Evolutionary conservation across 768 basidiomycete species (phyloP).

Genomic region (Lanmaoa pseudosensibilis): DNA sequence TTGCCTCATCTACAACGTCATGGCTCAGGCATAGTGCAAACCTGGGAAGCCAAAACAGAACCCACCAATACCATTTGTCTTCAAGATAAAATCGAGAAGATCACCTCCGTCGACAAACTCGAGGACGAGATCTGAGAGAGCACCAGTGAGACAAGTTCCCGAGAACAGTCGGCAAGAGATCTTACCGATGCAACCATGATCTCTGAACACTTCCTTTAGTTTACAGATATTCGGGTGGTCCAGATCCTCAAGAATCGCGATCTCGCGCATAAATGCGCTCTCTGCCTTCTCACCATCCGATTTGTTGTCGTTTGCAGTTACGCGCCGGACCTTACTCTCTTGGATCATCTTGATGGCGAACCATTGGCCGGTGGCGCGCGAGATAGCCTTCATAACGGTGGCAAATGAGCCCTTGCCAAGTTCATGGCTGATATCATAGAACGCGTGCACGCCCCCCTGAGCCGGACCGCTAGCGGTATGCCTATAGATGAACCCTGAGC

Average conservation of each 20-base stretch:
- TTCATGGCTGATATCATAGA: constrained; percentile 66
- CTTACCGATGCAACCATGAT: constrained; percentile 60
- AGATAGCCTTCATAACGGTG: constrained; percentile 81
- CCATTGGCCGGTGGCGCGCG: constrained; percentile 66
- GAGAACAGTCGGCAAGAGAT: constrained; percentile 14
- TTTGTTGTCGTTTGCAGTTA: constrained; percentile 31
- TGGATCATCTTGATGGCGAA: constrained; percentile 90
- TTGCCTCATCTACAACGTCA: constrained; percentile 47
- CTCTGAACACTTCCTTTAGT: constrained; percentile 73
- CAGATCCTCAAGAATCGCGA: constrained; percentile 73
- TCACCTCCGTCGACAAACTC: constrained; percentile 90
- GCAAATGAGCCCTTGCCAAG: constrained; percentile 93
- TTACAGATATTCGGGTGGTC: constrained; percentile 83
- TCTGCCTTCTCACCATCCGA: constrained; percentile 34
- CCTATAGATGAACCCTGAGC: constrained; percentile 69
- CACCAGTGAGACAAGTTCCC: constrained; percentile 25
- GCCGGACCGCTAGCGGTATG: constrained; percentile 54
- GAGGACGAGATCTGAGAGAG: constrained; percentile 66
- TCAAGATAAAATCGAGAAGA: constrained; percentile 76
- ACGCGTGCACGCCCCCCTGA: constrained; percentile 55
- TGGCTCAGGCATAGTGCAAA: not conserved
- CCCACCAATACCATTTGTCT: constrained; percentile 60
- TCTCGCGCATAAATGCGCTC: constrained; percentile 61
- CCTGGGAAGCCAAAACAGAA: constrained; percentile 1
- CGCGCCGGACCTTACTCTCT: constrained; percentile 44